Percentiles rank a stretch among this genome's conserved stretches.
phyloP scores from a whole-genome alignment of 208 protist species.

The Wallacemonas collosoma region DNA sequence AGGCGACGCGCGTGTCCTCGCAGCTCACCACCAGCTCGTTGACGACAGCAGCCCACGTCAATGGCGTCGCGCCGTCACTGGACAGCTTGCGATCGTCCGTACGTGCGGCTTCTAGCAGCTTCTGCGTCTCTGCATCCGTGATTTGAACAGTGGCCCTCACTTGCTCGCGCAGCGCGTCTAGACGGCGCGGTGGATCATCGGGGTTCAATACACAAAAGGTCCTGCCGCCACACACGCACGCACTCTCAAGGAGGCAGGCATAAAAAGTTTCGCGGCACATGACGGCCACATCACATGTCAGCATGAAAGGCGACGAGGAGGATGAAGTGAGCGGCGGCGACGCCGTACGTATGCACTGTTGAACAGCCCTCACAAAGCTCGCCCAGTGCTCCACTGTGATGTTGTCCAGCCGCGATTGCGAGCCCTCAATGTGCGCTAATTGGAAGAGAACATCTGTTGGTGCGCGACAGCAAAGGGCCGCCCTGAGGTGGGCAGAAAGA shows the following conservation, averaged over 20 bases:
- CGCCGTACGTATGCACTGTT: background rate
- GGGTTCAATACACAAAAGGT: conserved; percentile 54
- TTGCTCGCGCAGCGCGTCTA: conserved; percentile 22
- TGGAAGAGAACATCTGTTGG: conserved; percentile 7
- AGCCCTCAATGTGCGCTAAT: background rate
- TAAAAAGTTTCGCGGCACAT: conserved; percentile 47
- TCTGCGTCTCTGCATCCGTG: conserved; percentile 17
- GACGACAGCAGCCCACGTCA: background rate
- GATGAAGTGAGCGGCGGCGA: background rate
- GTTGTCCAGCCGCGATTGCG: background rate
- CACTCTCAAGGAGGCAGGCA: conserved; percentile 44
- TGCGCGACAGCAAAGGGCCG: background rate
- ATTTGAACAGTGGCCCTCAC: conserved; percentile 27
- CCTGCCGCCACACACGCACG: conserved; percentile 37
- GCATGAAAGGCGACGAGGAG: background rate
- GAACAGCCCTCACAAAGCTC: background rate
- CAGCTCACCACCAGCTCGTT: background rate
- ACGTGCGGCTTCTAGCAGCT: conserved; percentile 22
- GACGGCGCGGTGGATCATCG: conserved; percentile 37
- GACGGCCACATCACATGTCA: conserved; percentile 36
- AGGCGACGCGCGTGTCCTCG: conserved; percentile 31
- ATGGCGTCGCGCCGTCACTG: background rate
- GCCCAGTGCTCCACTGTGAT: background rate
- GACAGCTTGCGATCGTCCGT: background rate
- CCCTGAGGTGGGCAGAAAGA: background rate